phyloP scores from a whole-genome alignment of 129 eudicot genomes.

The Chrysanthemum makinoi region DNA sequence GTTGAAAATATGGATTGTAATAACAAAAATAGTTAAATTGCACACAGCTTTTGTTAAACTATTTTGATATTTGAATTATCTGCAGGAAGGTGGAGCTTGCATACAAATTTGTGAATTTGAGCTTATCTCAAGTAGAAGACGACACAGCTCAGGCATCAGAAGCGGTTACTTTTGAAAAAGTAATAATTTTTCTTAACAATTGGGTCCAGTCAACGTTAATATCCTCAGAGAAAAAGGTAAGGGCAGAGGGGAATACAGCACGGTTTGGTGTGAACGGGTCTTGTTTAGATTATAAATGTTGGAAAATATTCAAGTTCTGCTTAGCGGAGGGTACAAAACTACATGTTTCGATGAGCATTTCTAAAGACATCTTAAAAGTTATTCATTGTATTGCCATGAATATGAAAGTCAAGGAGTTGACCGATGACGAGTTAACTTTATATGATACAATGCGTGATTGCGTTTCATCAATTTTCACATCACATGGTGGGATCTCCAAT shows the following conservation, averaged over 20 bases:
- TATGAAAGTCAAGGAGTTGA: conserved; percentile 29
- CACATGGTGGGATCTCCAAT: conserved; percentile 70
- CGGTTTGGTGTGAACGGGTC: conserved; percentile 41
- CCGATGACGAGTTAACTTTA: conserved; percentile 26
- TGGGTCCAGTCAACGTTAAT: conserved; percentile 82
- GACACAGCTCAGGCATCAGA: conserved; percentile 31
- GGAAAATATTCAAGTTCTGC: conserved; percentile 76
- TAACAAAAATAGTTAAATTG: no score
- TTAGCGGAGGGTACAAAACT: conserved; percentile 55
- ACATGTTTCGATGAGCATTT: conserved; percentile 43
- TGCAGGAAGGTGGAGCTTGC: conserved; percentile 84
- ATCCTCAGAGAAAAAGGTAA: conserved; percentile 61
- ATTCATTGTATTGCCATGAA: conserved; percentile 50
- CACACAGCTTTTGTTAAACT: neutral
- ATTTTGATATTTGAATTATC: neutral
- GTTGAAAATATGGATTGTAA: no score
- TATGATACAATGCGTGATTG: conserved; percentile 55
- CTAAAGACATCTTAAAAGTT: conserved; percentile 65
- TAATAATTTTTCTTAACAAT: conserved; percentile 49
- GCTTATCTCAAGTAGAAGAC: conserved; percentile 35
- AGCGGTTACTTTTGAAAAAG: conserved; percentile 55
- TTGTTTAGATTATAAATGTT: conserved; percentile 70
- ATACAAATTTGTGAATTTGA: conserved; percentile 54
- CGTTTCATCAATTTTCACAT: conserved; percentile 49
- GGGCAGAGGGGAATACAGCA: conserved; percentile 36